Evolutionary conservation across 495 filamentous ascomycete genomes (phyloP).

Genomic region (Acidiella bohemica): DNA sequence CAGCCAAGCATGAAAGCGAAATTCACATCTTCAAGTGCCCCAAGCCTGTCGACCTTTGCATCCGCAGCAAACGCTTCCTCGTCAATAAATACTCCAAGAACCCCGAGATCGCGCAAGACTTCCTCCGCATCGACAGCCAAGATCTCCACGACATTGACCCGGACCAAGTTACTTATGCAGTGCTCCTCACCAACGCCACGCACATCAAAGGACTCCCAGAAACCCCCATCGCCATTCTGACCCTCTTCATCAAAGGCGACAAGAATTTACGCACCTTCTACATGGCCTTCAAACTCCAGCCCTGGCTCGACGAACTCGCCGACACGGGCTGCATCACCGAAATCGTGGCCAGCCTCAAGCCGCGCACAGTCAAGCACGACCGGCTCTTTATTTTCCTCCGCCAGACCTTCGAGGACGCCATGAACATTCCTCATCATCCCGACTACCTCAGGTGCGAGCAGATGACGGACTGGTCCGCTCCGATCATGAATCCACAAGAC

Average conservation of each 20-base stretch:
- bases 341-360: neutral
- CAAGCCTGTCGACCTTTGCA: neutral
- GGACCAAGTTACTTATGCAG: neutral
- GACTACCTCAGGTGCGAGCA: constrained; percentile 1
- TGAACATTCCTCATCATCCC: neutral
- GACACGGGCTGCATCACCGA: neutral
- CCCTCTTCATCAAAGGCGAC: constrained; percentile 3
- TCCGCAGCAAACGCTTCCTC: neutral
- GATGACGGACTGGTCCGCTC: constrained; percentile 6
- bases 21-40: neutral
- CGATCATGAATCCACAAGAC: neutral
- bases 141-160: neutral
- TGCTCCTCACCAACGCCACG: constrained; percentile 1
- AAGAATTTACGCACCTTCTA: constrained; percentile 8
- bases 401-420: constrained; percentile 1
- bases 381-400: constrained; percentile 6
- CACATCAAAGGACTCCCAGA: neutral
- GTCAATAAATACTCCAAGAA: neutral
- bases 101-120: neutral
- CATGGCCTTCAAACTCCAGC: neutral
- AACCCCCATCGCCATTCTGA: neutral
- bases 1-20: neutral
- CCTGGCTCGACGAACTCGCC: neutral
- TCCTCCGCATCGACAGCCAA: neutral
- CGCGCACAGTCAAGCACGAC: neutral